A percentile compares a stretch with the other conserved stretches of the same genome.
These are phyloP conservation scores for Geranium incanum DNA, from an alignment of 441 rosid species.

Conservation along the genomic window DNA sequence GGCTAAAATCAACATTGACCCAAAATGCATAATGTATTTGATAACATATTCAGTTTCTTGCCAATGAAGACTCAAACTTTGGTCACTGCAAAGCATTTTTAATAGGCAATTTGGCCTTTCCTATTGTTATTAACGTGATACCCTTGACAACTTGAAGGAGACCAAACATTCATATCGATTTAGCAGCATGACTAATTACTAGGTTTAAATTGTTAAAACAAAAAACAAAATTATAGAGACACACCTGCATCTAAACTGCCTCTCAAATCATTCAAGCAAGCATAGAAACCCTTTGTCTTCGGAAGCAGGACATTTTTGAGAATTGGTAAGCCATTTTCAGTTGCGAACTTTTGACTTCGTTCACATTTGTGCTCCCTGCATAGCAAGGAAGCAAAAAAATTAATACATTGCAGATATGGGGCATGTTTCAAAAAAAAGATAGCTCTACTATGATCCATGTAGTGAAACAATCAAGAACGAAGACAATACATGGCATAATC, in stretches of 20 bases:
- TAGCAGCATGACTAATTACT: no score
- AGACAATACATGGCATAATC: not conserved
- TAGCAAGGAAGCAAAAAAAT: not conserved
- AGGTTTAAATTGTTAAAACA: not conserved
- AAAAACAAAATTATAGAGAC: constrained; percentile 27
- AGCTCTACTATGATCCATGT: not conserved
- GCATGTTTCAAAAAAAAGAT: not conserved
- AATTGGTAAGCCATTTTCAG: not conserved
- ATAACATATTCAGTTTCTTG: no score
- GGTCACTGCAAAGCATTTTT: no score
- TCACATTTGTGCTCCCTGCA: not conserved
- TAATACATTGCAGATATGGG: not conserved
- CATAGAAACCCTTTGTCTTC: not conserved
- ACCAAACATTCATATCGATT: no score
- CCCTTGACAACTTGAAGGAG: no score
- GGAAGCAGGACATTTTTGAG: not conserved
- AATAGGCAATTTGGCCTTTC: no score
- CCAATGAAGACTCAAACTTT: no score
- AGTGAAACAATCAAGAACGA: not conserved
- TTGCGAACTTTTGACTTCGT: not conserved
- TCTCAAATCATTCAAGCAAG: not conserved
- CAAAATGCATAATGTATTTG: no score
- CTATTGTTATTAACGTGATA: no score
- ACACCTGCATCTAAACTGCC: not conserved
- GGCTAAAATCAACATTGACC: no score